These are phyloP conservation scores for Phoma sp. DNA, from an alignment of 2,329 filamentous ascomycete genomes.

Conservation along the genomic window DNA sequence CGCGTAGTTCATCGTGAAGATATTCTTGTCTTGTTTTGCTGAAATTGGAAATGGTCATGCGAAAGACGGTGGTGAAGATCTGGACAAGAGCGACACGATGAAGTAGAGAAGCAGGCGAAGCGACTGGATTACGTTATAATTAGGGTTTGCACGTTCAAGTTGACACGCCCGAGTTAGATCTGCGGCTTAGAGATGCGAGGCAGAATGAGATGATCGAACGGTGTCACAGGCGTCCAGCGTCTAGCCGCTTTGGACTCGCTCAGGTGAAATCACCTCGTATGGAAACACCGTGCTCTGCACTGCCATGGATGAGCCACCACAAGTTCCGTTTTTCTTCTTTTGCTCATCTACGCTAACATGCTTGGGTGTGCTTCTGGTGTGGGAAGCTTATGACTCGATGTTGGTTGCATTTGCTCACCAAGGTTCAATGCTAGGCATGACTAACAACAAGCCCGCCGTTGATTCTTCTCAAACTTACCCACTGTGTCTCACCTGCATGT, in stretches of 20 bases:
- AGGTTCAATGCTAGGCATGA: neutral
- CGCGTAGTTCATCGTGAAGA: conserved; percentile 14
- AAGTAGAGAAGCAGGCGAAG: neutral
- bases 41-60: neutral
- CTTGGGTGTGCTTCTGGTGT: conserved; percentile 6
- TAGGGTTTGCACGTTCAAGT: neutral
- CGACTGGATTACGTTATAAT: neutral
- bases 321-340: neutral
- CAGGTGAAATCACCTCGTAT: neutral
- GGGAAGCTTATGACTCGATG: neutral
- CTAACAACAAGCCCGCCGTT: neutral
- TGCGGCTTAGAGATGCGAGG: neutral
- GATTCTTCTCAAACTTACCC: neutral
- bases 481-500: neutral
- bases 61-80: neutral
- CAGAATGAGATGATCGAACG: neutral
- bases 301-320: conserved; percentile 7
- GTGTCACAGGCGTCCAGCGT: conserved; percentile 10
- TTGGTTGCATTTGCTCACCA: neutral
- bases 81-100: neutral
- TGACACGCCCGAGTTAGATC: conserved; percentile 1
- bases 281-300: neutral
- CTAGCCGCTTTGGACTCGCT: conserved; percentile 9
- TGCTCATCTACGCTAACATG: neutral
- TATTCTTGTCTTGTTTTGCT: neutral